These are phyloP conservation scores for Hsuehochloa calcarea DNA, from an alignment of 176 grass and related monocot genomes.

Conservation along the genomic window DNA sequence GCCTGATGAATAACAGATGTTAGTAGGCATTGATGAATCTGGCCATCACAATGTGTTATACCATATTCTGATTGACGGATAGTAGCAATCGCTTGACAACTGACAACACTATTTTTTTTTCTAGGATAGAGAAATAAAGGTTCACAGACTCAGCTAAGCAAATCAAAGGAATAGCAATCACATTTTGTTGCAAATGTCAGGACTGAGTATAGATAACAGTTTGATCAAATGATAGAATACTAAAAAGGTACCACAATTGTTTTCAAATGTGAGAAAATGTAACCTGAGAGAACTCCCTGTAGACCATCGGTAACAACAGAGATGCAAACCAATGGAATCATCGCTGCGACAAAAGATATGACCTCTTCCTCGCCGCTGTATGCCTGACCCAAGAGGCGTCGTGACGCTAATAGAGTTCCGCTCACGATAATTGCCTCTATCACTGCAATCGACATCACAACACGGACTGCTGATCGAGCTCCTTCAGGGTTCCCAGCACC, in stretches of 20 bases:
- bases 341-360: slow-evolving; percentile 40
- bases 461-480: slow-evolving; percentile 56
- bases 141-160: not conserved
- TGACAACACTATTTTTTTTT: not conserved
- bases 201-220: not conserved
- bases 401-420: slow-evolving; percentile 43
- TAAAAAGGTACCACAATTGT: not conserved
- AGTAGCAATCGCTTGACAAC: not conserved
- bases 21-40: not conserved
- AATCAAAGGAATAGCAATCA: not conserved
- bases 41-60: not conserved
- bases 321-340: slow-evolving; percentile 71
- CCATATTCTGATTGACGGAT: not conserved
- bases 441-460: slow-evolving; percentile 64
- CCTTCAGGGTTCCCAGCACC: slow-evolving; percentile 78
- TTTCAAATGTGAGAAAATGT: not conserved
- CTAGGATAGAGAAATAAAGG: not conserved
- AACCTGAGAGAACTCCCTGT: slow-evolving; percentile 74
- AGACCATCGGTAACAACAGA: slow-evolving; percentile 63
- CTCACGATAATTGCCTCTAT: slow-evolving; percentile 55
- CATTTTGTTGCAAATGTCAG: not conserved
- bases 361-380: slow-evolving; percentile 88
- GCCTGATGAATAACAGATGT: slow-evolving; percentile 39
- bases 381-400: slow-evolving; percentile 57
- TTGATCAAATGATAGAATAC: not conserved